Percentiles rank a stretch among this genome's conserved stretches.
phyloP scores from a whole-genome alignment of 2,329 filamentous ascomycete species.

The Sphaerulina musiva region DNA sequence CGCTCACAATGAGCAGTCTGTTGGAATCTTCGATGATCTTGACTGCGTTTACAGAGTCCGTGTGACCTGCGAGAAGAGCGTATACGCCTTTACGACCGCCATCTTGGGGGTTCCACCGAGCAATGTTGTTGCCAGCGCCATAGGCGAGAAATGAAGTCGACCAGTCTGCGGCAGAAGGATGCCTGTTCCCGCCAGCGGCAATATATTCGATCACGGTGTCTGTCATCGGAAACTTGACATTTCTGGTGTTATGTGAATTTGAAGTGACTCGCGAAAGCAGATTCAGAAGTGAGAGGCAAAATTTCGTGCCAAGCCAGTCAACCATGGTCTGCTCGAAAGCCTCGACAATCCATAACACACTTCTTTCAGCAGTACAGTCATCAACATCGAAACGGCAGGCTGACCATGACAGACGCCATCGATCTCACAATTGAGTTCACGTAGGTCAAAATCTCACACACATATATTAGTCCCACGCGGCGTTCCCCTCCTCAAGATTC shows the following conservation, averaged over 20 bases:
- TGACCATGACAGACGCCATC: constrained; percentile 34
- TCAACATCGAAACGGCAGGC: not conserved
- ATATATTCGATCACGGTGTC: constrained; percentile 43
- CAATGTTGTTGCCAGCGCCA: constrained; percentile 82
- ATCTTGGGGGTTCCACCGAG: constrained; percentile 70
- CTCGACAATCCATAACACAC: not conserved
- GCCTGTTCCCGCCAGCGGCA: constrained; percentile 80
- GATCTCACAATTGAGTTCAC: constrained; percentile 68
- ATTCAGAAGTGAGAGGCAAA: constrained; percentile 1
- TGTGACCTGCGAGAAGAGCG: constrained; percentile 66
- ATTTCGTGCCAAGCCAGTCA: constrained; percentile 4
- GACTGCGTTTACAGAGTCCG: constrained; percentile 72
- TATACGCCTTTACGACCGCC: constrained; percentile 52
- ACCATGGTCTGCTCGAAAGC: not conserved
- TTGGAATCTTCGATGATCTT: constrained; percentile 60
- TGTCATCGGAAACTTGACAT: constrained; percentile 3
- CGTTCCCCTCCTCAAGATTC: not conserved
- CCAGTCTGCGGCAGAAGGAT: constrained; percentile 89
- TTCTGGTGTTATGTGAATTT: constrained; percentile 4
- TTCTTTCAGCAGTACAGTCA: not conserved
- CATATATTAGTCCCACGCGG: not conserved
- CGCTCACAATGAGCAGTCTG: constrained; percentile 62
- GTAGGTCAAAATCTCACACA: constrained; percentile 40
- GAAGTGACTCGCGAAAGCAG: not conserved
- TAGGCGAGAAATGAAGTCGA: constrained; percentile 68